A percentile compares a stretch with the other conserved stretches of the same genome.
phyloP scores from a whole-genome alignment of 2,329 filamentous ascomycete genomes.

The Fusarium sublunatum region DNA sequence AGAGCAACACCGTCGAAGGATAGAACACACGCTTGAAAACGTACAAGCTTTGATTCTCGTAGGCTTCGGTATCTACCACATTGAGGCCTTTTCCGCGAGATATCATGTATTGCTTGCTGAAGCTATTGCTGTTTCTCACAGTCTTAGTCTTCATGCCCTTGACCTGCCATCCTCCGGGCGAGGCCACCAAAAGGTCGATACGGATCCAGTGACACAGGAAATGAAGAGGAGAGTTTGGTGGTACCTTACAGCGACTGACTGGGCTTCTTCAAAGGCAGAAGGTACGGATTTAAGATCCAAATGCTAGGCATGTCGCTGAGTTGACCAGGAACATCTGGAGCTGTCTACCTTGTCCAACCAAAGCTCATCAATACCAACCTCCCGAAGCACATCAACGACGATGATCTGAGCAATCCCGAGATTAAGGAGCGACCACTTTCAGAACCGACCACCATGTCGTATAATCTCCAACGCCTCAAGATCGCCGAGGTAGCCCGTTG shows the following conservation, averaged over 20 bases:
- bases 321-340: not conserved
- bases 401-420: rapidly evolving
- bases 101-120: not conserved
- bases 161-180: rapidly evolving
- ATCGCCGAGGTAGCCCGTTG: slow-evolving; percentile 1
- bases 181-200: rapidly evolving
- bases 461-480: not conserved
- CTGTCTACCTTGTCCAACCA: slow-evolving; percentile 1
- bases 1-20: slow-evolving; percentile 2
- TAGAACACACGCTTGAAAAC: not conserved
- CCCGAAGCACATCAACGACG: not conserved
- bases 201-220: not conserved
- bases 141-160: not conserved
- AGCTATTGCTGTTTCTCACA: slow-evolving; percentile 2
- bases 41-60: not conserved
- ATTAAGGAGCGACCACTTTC: not conserved
- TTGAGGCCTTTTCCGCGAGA: not conserved
- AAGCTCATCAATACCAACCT: not conserved
- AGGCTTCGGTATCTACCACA: not conserved
- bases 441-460: slow-evolving; percentile 2
- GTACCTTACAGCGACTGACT: not conserved
- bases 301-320: not conserved
- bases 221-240: slow-evolving; percentile 2
- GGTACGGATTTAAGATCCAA: rapidly evolving
- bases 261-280: not conserved